Conservation (phyloP, 345 rosid species). For the Ceriops decandra region DNA sequence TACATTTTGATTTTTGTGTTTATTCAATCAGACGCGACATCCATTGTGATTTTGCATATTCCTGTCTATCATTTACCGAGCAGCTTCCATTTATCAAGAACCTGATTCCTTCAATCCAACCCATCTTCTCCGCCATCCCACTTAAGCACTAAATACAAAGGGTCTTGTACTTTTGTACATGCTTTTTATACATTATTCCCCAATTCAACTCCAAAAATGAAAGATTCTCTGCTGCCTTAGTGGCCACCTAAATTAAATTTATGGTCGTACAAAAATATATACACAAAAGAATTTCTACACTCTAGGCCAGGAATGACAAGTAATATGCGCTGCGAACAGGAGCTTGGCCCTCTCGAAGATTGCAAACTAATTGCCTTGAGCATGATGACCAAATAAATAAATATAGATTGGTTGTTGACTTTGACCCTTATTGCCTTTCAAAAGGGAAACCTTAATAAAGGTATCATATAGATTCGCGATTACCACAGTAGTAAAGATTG, state of each 20-base stretch:
- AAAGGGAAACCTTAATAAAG: no score
- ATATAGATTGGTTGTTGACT: no score
- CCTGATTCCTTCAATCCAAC: conserved; percentile 19
- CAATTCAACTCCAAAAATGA: not conserved
- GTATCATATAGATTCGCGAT: no score
- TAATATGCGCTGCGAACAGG: not conserved
- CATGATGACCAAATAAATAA: conserved; percentile 7
- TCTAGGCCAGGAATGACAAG: not conserved
- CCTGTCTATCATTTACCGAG: conserved; percentile 2
- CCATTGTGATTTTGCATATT: conserved; percentile 5
- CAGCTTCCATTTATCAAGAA: conserved; percentile 16
- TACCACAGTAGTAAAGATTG: no score
- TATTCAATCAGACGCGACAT: conserved; percentile 4
- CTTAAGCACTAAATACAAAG: not conserved
- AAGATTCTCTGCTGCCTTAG: conserved; percentile 6
- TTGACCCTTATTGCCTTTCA: no score
- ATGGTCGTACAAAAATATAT: not conserved
- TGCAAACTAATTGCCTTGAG: conserved; percentile 10
- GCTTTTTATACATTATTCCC: not conserved
- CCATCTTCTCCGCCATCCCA: conserved; percentile 8
- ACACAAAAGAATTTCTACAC: not conserved
- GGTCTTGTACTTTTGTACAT: not conserved
- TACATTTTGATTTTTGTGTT: not conserved
- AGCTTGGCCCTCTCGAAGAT: not conserved
- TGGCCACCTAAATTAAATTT: conserved; percentile 7